Percentiles rank a stretch among this genome's conserved stretches.
Evolutionary conservation across 371 early-diverging fungal genomes (phyloP).

Genomic region (Zopfochytrium polystomum): DNA sequence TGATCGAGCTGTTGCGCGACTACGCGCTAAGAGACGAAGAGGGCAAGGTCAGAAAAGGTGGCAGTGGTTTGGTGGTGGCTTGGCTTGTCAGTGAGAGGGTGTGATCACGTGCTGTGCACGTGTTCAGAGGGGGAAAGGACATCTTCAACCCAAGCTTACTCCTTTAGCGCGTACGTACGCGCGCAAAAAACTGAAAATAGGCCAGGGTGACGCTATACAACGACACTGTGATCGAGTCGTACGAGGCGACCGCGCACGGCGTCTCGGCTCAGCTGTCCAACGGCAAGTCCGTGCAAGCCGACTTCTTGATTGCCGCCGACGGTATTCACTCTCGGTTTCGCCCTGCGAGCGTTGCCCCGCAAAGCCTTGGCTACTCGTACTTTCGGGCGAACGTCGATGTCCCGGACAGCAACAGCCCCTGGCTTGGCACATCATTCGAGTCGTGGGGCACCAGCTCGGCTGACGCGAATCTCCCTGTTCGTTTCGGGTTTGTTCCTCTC

Average conservation of each 20-base stretch:
- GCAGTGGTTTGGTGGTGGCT: too few relatives aligned
- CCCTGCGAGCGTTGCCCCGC: background rate
- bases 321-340: slow-evolving; percentile 1
- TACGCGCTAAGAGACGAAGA: background rate
- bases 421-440: background rate
- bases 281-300: background rate
- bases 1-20: background rate
- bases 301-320: background rate
- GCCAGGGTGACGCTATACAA: background rate
- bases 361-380: slow-evolving; percentile 6
- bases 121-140: too few relatives aligned
- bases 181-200: too few relatives aligned
- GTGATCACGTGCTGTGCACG: too few relatives aligned
- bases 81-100: too few relatives aligned
- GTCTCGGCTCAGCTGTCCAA: slow-evolving; percentile 1
- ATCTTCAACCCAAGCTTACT: too few relatives aligned
- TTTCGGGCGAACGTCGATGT: slow-evolving; percentile 1
- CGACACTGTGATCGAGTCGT: background rate
- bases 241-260: background rate
- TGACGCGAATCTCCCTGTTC: background rate
- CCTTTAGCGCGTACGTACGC: too few relatives aligned
- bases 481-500: slow-evolving; percentile 7
- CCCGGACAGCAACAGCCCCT: background rate
- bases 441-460: background rate
- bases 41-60: too few relatives aligned